Evolutionary conservation across 164 flowering plant species (phyloP).

Genomic region (Aristolochia californica): DNA sequence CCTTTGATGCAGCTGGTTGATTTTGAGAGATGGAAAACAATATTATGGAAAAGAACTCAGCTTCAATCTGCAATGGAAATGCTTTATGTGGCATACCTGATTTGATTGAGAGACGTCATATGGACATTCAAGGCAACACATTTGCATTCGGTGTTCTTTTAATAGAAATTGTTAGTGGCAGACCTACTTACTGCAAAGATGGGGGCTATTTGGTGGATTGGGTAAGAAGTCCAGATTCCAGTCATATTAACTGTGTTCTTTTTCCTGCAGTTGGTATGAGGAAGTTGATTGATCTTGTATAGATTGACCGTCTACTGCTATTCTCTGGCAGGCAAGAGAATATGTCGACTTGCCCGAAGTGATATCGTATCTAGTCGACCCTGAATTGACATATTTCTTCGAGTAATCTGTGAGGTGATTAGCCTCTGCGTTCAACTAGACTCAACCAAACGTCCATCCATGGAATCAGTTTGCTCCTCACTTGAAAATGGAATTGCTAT

Average conservation of each 20-base stretch:
- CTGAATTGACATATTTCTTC: conserved; percentile 65
- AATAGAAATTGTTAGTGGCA: conserved; percentile 80
- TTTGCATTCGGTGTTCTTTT: conserved; percentile 74
- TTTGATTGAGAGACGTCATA: conserved; percentile 51
- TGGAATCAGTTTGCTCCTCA: conserved; percentile 42
- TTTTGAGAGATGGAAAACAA: conserved; percentile 85
- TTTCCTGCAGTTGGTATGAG: neutral
- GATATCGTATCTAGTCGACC: conserved; percentile 65
- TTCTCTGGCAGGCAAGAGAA: conserved; percentile 58
- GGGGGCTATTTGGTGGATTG: conserved; percentile 75
- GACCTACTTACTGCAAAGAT: conserved; percentile 69
- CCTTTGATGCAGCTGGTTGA: conserved; percentile 58
- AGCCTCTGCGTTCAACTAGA: conserved; percentile 46
- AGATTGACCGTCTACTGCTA: neutral
- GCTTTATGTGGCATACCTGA: conserved; percentile 45
- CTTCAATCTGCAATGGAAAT: conserved; percentile 40
- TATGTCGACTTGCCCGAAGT: conserved; percentile 59
- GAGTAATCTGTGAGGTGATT: conserved; percentile 62
- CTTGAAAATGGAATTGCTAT: conserved; percentile 60
- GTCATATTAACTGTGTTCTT: neutral
- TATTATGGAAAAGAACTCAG: conserved; percentile 62
- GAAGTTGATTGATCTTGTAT: neutral
- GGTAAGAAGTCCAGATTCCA: conserved; percentile 31
- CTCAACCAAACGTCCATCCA: conserved; percentile 37
- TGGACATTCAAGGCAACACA: conserved; percentile 59